phyloP scores from a whole-genome alignment of 2,329 filamentous ascomycete species.

The Cadophora sp. region DNA sequence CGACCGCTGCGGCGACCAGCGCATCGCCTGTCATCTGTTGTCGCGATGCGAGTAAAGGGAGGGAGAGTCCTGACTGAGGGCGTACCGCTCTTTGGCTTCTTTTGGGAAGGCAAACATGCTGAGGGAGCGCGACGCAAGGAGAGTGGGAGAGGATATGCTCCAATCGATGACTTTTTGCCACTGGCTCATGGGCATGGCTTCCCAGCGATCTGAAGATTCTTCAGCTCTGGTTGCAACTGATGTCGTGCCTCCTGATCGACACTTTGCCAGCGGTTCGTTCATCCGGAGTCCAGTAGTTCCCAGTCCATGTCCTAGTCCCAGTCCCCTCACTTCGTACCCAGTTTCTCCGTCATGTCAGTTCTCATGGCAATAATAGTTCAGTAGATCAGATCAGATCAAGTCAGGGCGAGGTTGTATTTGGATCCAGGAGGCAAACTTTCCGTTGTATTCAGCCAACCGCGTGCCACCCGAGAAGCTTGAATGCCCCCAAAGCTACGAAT shows the following conservation, averaged over 20 bases:
- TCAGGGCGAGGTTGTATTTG: constrained; percentile 1
- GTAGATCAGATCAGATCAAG: not conserved
- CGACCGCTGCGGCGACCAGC: constrained; percentile 26
- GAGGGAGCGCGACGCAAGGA: not conserved
- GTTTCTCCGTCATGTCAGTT: not conserved
- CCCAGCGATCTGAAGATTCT: not conserved
- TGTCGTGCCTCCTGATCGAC: constrained; percentile 20
- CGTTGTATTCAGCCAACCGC: constrained; percentile 9
- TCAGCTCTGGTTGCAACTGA: constrained; percentile 16
- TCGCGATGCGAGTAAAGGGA: constrained; percentile 8
- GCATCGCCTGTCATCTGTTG: constrained; percentile 22
- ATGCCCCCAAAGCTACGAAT: constrained; percentile 12
- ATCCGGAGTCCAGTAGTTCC: constrained; percentile 22
- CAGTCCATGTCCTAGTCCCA: constrained; percentile 14
- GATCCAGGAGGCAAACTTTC: not conserved
- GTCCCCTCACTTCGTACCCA: not conserved
- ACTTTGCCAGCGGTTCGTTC: constrained; percentile 15
- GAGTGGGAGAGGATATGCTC: not conserved
- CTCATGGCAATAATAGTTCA: not conserved
- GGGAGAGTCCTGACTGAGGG: constrained; percentile 9
- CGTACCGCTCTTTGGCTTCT: constrained; percentile 9
- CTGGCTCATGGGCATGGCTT: not conserved
- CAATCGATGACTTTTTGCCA: constrained; percentile 16
- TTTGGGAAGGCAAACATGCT: not conserved
- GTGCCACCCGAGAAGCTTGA: constrained; percentile 25